Percentiles rank a stretch among this genome's conserved stretches.
Evolutionary conservation across 2,329 filamentous ascomycete genomes (phyloP).

Genomic region (Hypoxylon sp.): DNA sequence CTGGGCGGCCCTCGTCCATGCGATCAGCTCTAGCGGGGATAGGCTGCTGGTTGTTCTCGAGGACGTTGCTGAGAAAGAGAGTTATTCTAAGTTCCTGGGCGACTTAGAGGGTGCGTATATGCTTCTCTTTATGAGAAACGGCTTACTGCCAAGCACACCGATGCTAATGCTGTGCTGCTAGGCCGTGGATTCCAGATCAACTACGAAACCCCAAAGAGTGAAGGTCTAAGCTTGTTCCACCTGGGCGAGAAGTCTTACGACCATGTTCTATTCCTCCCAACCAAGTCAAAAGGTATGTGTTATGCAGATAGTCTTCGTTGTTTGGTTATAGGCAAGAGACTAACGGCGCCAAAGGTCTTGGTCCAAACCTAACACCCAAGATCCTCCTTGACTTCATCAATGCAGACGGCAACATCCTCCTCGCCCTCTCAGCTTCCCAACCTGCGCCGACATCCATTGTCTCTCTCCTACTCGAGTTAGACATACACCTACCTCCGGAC

Average conservation of each 20-base stretch:
- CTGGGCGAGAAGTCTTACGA: slow-evolving; percentile 92
- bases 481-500: slow-evolving; percentile 88
- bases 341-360: slow-evolving; percentile 74
- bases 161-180: slow-evolving; percentile 58
- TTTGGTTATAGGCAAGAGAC: neutral
- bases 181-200: slow-evolving; percentile 86
- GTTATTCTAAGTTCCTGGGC: slow-evolving; percentile 85
- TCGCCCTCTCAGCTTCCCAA: slow-evolving; percentile 82
- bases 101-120: slow-evolving; percentile 75
- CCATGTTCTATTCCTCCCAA: slow-evolving; percentile 89
- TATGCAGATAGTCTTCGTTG: neutral
- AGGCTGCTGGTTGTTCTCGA: slow-evolving; percentile 90
- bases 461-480: slow-evolving; percentile 87
- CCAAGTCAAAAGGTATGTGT: slow-evolving; percentile 85
- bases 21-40: slow-evolving; percentile 83
- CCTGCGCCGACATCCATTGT: slow-evolving; percentile 80
- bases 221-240: slow-evolving; percentile 82
- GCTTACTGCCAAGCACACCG: neutral
- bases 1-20: slow-evolving; percentile 77
- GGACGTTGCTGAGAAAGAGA: slow-evolving; percentile 82
- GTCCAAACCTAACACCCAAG: slow-evolving; percentile 88
- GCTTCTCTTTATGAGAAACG: neutral
- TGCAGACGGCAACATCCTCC: slow-evolving; percentile 89
- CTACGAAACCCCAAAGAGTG: slow-evolving; percentile 87
- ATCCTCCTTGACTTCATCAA: slow-evolving; percentile 92